Conservation (phyloP, 306 rosid species). For the Cucurbita ficifolia region DNA sequence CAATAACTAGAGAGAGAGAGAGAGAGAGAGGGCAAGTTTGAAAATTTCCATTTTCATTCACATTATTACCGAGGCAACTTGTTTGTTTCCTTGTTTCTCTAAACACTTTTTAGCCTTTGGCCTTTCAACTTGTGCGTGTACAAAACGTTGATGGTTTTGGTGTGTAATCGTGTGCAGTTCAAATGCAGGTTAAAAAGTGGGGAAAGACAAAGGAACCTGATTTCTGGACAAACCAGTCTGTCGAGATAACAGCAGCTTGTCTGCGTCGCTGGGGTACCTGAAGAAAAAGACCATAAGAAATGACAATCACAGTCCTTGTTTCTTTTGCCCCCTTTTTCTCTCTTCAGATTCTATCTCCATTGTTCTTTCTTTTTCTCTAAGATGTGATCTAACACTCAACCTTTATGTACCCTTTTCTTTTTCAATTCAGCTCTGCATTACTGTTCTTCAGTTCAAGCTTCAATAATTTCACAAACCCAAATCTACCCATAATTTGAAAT, state of each 20-base stretch:
- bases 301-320: background rate
- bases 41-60: background rate
- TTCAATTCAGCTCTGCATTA: too few species aligned
- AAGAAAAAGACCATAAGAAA: background rate
- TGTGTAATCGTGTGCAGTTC: too few species aligned
- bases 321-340: background rate
- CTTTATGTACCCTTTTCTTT: background rate
- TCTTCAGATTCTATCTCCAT: background rate
- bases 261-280: slow-evolving; percentile 20
- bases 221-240: slow-evolving; percentile 20
- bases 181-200: background rate
- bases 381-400: background rate
- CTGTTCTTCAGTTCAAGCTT: too few species aligned
- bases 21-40: background rate
- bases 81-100: background rate
- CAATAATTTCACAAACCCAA: too few species aligned
- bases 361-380: background rate
- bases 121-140: too few species aligned
- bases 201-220: slow-evolving; percentile 1
- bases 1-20: background rate
- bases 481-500: too few species aligned
- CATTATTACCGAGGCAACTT: background rate
- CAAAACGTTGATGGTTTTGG: too few species aligned
- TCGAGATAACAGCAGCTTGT: slow-evolving; percentile 12
- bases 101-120: too few species aligned